A percentile compares a stretch with the other conserved stretches of the same genome.
Evolutionary conservation across 257 asterid genomes (phyloP).

Genomic region (Gentiana macrophylla): DNA sequence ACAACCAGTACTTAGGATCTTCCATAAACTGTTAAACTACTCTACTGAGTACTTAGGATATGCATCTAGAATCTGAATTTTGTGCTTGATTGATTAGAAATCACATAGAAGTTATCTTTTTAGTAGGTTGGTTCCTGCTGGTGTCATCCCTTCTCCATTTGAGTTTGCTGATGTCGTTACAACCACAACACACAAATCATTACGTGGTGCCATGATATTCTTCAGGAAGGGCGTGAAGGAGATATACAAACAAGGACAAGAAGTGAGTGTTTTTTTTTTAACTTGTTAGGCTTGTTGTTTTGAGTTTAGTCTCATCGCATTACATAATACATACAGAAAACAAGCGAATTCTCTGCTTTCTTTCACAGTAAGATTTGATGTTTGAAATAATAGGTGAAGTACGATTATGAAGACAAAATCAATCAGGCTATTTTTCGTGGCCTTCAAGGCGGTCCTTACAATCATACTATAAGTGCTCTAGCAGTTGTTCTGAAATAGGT

Average conservation of each 20-base stretch:
- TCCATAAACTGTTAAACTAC: too few relatives aligned
- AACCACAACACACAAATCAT: conserved; percentile 95
- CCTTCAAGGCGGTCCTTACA: conserved; percentile 99
- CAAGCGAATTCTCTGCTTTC: too few relatives aligned
- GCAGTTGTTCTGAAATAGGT: conserved; percentile 96
- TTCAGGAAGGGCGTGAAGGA: conserved; percentile 77
- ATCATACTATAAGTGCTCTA: conserved; percentile 88
- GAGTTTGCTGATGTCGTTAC: conserved; percentile 90
- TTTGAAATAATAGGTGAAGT: conserved; percentile 42
- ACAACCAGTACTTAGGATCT: too few relatives aligned
- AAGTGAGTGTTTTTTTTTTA: conserved; percentile 19
- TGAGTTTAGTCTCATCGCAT: neutral
- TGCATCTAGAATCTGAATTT: too few relatives aligned
- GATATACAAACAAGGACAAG: conserved; percentile 64
- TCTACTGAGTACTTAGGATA: too few relatives aligned
- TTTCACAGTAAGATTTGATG: neutral
- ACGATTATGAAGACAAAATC: conserved; percentile 85
- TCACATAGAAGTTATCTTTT: too few relatives aligned
- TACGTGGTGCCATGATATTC: conserved; percentile 92
- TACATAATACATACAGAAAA: too few relatives aligned
- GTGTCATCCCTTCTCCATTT: conserved; percentile 60
- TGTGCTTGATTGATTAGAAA: too few relatives aligned
- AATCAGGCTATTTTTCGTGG: conserved; percentile 99
- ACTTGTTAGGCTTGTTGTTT: neutral
- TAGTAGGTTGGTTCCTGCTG: conserved; percentile 97